phyloP scores from a whole-genome alignment of 2,329 filamentous ascomycete species.

The Delphinella strobiligena region DNA sequence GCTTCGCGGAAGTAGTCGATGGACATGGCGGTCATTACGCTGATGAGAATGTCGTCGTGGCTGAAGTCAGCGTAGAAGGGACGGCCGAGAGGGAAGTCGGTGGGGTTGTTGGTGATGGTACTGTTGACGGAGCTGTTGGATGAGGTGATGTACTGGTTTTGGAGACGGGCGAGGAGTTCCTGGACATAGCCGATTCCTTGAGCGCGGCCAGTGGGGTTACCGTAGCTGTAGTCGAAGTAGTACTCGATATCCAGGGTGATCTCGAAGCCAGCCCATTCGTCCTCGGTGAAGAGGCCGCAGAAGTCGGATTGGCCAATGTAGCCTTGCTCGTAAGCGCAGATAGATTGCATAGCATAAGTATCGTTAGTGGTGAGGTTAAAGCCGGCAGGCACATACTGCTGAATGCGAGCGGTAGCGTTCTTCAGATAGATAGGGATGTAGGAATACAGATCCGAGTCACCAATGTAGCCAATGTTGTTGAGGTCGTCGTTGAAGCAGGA shows the following conservation, averaged over 20 bases:
- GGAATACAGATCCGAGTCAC: slow-evolving; percentile 29
- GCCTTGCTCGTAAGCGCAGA: slow-evolving; percentile 43
- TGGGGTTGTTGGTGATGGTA: slow-evolving; percentile 33
- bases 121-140: slow-evolving; percentile 42
- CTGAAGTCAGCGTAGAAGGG: slow-evolving; percentile 42
- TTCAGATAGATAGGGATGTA: slow-evolving; percentile 37
- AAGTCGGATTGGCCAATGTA: slow-evolving; percentile 40
- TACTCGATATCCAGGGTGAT: slow-evolving; percentile 42
- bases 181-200: slow-evolving; percentile 43
- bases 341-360: slow-evolving; percentile 35
- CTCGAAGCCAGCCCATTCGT: slow-evolving; percentile 45
- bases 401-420: slow-evolving; percentile 33
- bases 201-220: slow-evolving; percentile 39
- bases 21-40: slow-evolving; percentile 38
- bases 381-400: slow-evolving; percentile 33
- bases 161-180: slow-evolving; percentile 38
- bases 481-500: slow-evolving; percentile 33
- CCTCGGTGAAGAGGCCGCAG: slow-evolving; percentile 41
- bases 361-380: slow-evolving; percentile 40
- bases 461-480: slow-evolving; percentile 25
- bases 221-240: slow-evolving; percentile 32
- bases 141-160: slow-evolving; percentile 33
- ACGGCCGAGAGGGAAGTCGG: slow-evolving; percentile 35
- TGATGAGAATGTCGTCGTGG: slow-evolving; percentile 42
- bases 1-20: slow-evolving; percentile 42